These are phyloP conservation scores for Xylariales sp. DNA, from an alignment of 2,329 filamentous ascomycete genomes.

Conservation along the genomic window DNA sequence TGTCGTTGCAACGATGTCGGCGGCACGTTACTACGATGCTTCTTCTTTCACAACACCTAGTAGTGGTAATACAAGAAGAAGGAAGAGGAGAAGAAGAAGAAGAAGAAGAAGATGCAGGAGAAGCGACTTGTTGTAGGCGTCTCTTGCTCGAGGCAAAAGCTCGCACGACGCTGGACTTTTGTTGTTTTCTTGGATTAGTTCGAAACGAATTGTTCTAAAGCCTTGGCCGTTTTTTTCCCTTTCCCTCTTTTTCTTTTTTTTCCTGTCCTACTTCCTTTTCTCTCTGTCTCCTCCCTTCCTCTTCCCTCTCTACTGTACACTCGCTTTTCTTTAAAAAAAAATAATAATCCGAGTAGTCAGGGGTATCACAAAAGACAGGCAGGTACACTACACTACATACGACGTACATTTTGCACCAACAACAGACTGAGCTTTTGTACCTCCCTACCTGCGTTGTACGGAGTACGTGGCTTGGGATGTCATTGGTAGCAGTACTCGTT, in stretches of 20 bases:
- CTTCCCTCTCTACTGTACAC: constrained; percentile 23
- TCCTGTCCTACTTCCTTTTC: constrained; percentile 4
- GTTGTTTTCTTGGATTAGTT: constrained; percentile 4
- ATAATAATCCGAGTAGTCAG: constrained; percentile 15
- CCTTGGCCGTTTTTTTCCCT: neutral
- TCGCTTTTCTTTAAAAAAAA: constrained; percentile 25
- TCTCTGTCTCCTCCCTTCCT: constrained; percentile 3
- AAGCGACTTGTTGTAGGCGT: constrained; percentile 2
- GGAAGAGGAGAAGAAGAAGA: neutral
- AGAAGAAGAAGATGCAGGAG: neutral
- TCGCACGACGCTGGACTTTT: constrained; percentile 8
- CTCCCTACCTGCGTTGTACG: too few species aligned
- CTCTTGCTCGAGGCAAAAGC: constrained; percentile 15
- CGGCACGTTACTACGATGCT: constrained; percentile 1
- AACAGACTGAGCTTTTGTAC: neutral
- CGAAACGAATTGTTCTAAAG: neutral
- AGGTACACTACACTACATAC: constrained; percentile 20
- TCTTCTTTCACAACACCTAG: neutral
- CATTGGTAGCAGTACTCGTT: too few species aligned
- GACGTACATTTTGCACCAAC: constrained; percentile 8
- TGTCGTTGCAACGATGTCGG: constrained; percentile 18
- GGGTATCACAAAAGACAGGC: constrained; percentile 22
- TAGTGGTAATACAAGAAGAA: neutral
- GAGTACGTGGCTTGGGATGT: too few species aligned
- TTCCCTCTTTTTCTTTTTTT: constrained; percentile 4